Evolutionary conservation across 805 yeast species (phyloP), one percentile per base, ranked within the genome.

Genomic region (Kodamaea laetipori): DNA sequence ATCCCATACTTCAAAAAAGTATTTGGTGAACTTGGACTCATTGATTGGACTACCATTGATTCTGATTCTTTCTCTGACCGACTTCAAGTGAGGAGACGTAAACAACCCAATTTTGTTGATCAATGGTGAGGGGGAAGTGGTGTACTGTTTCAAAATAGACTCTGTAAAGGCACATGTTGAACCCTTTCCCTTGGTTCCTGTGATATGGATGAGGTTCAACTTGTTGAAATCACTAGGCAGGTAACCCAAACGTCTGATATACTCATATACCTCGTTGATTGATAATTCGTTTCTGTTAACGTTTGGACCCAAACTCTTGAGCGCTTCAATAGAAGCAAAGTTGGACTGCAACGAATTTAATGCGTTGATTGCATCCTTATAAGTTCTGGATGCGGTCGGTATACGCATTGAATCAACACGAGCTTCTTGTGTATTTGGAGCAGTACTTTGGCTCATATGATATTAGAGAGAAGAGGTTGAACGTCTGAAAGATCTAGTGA

Each of bases 101-200:
- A 87, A 94, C n/a, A 94, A 73, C 0, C 99, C 99, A 40, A 90
- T 77, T 61, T 87, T 88, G 10, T 31, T 41, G 37, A 41, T 39
- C 16, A 27, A 32, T 8, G 47, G 41, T 2, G 43, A 23, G 15
- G 30, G 28, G n/a, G 30, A 12, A 3, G 18, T 21, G 7, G 48
- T 44, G 55, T 88, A 88, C 58, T 88, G 88, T 6, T 65, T 57
- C 48, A 95, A 64, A 30, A 95, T 88, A 2, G 94, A 81, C 55
- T 87, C 86, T 2, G 90, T 80, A 59, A 94, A 94, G 0, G 99
- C 97, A 64, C 97, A 92, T 0, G 98, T 92, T 0, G 97, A 90
- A 1, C 99, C 99, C 67, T 94, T 94, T 10, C 99, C 99, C 62
- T 94, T 94, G 1, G 99, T 94, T 15, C 99, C 99, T 0, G 99